Conservation (phyloP, 2,329 filamentous ascomycete genomes). For the Pseudovirgaria hyperparasitica region DNA sequence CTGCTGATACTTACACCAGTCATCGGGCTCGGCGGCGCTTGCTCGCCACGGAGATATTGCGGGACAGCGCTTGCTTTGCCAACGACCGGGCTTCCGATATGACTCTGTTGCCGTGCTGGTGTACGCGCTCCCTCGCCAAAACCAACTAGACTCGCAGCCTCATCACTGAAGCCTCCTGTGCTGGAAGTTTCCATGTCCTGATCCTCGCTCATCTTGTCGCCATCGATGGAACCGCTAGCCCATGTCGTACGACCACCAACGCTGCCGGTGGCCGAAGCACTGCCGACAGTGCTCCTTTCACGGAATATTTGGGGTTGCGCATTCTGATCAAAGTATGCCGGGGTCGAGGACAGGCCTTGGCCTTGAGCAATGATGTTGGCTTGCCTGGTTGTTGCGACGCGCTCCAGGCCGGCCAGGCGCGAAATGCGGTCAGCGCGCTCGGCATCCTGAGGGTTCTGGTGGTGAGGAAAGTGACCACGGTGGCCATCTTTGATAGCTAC, state of each 20-base stretch:
- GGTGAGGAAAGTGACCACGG: slow-evolving; percentile 60
- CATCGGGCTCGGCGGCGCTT: slow-evolving; percentile 18
- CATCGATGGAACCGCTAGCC: slow-evolving; percentile 50
- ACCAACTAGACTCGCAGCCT: slow-evolving; percentile 72
- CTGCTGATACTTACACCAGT: slow-evolving; percentile 15
- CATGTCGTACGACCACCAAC: slow-evolving; percentile 55
- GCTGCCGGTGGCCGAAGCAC: slow-evolving; percentile 76
- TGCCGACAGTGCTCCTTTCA: slow-evolving; percentile 81
- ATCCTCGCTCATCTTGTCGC: slow-evolving; percentile 59
- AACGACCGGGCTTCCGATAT: slow-evolving; percentile 67
- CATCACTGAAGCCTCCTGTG: slow-evolving; percentile 73
- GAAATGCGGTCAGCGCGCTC: slow-evolving; percentile 93
- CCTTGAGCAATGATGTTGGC: slow-evolving; percentile 29
- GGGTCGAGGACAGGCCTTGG: slow-evolving; percentile 27
- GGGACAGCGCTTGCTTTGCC: slow-evolving; percentile 30
- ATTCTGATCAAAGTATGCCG: slow-evolving; percentile 69
- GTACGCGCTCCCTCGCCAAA: slow-evolving; percentile 76
- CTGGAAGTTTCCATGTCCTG: slow-evolving; percentile 48
- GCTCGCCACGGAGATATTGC: slow-evolving; percentile 18
- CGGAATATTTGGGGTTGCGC: slow-evolving; percentile 51
- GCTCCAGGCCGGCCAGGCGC: slow-evolving; percentile 80
- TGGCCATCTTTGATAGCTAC: slow-evolving; percentile 96
- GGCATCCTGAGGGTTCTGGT: slow-evolving; percentile 63
- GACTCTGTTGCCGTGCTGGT: slow-evolving; percentile 43
- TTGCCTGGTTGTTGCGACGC: slow-evolving; percentile 56